phyloP scores from a whole-genome alignment of 768 basidiomycete species.

The Multifurca ochricompacta region DNA sequence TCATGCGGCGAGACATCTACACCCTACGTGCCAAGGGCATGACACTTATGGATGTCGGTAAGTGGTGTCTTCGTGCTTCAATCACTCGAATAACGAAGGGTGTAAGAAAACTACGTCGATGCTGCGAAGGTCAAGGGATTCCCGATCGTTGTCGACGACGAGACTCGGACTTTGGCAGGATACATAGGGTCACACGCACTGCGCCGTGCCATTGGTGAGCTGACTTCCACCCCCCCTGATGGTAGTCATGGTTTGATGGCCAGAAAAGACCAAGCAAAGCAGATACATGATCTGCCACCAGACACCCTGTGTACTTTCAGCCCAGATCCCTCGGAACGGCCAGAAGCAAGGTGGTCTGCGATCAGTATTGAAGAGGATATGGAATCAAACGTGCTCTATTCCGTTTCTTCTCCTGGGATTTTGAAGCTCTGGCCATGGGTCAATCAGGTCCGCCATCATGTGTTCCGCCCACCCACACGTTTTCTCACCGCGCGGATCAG shows the following conservation, averaged over 20 bases:
- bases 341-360: constrained; percentile 39
- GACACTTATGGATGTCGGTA: constrained; percentile 73
- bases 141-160: constrained; percentile 69
- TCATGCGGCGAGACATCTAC: constrained; percentile 80
- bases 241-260: neutral
- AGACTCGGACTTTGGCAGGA: constrained; percentile 59
- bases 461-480: neutral
- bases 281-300: constrained; percentile 48
- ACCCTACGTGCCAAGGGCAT: constrained; percentile 69
- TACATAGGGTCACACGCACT: constrained; percentile 87
- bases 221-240: neutral
- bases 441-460: constrained; percentile 61
- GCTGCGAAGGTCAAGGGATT: constrained; percentile 82
- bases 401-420: constrained; percentile 46
- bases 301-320: constrained; percentile 72
- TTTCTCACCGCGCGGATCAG: constrained; percentile 35
- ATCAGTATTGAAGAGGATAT: constrained; percentile 63
- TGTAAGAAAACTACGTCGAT: constrained; percentile 59
- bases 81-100: neutral
- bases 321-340: constrained; percentile 42
- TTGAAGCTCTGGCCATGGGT: constrained; percentile 86
- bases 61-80: constrained; percentile 24
- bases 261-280: constrained; percentile 59
- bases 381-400: constrained; percentile 55
- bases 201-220: constrained; percentile 74